A percentile compares a stretch with the other conserved stretches of the same genome.
Conservation (phyloP, 768 basidiomycete genomes). For the Suillus lakei region DNA sequence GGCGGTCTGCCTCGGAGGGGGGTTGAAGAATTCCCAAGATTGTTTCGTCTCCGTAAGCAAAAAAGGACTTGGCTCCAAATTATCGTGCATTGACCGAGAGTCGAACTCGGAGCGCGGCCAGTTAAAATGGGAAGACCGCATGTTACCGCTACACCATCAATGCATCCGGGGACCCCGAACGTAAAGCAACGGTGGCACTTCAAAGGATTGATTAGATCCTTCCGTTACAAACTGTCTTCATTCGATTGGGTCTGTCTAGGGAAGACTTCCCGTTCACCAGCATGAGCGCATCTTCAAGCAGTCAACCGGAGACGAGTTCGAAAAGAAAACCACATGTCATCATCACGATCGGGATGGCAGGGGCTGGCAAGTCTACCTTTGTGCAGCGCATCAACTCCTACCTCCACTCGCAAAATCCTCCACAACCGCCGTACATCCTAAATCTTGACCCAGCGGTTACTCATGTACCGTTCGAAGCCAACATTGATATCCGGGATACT, state of each 20-base stretch:
- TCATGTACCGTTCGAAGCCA: conserved; percentile 90
- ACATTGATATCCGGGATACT: conserved; percentile 98
- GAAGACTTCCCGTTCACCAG: background rate
- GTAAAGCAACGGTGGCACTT: background rate
- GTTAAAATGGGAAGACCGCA: conserved; percentile 12
- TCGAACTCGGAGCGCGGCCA: conserved; percentile 16
- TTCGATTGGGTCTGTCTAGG: background rate
- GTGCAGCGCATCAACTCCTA: conserved; percentile 94
- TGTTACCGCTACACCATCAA: conserved; percentile 18
- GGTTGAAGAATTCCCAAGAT: background rate
- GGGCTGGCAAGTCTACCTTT: conserved; percentile 97
- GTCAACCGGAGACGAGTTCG: conserved; percentile 7
- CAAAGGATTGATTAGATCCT: conserved; percentile 3
- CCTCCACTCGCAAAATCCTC: conserved; percentile 69
- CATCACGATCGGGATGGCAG: conserved; percentile 95
- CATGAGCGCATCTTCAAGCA: conserved; percentile 28
- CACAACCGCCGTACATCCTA: conserved; percentile 88
- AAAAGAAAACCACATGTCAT: conserved; percentile 74
- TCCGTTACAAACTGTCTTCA: background rate
- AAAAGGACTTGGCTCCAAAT: background rate
- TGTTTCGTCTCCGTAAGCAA: background rate
- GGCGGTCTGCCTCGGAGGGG: background rate
- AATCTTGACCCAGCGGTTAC: conserved; percentile 98
- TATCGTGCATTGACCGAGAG: conserved; percentile 13
- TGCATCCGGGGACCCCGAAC: background rate